Evolutionary conservation across 169 alveolate species (phyloP).

Genomic region (Amoebophrya sp.): DNA sequence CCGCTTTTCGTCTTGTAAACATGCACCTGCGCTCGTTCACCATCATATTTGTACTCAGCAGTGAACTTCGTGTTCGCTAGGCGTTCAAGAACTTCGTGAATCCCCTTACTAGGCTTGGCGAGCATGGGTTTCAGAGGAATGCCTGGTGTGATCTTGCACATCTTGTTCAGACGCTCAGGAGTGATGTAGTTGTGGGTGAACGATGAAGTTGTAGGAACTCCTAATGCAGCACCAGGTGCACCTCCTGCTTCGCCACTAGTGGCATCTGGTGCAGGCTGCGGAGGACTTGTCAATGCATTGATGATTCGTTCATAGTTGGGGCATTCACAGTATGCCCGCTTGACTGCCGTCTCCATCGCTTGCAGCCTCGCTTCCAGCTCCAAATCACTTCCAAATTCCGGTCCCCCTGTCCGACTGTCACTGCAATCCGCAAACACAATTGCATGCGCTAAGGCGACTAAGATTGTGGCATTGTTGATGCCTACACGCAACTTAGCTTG

Average conservation of each 20-base stretch:
- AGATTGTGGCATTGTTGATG: not conserved
- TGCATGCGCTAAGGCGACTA: not conserved
- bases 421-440: not conserved
- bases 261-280: not conserved
- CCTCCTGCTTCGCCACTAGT: not conserved
- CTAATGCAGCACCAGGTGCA: too few species aligned
- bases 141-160: constrained; percentile 77
- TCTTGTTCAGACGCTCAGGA: not conserved
- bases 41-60: constrained; percentile 90
- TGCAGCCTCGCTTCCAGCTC: not conserved
- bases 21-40: constrained; percentile 82
- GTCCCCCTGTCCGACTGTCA: not conserved
- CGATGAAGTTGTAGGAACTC: too few species aligned
- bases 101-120: constrained; percentile 89
- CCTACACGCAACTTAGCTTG: not conserved
- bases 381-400: not conserved
- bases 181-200: too few species aligned
- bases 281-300: not conserved
- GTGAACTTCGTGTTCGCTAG: constrained; percentile 86
- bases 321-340: not conserved
- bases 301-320: not conserved
- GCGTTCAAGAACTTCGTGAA: constrained; percentile 71
- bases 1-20: constrained; percentile 33
- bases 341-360: not conserved
- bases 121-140: constrained; percentile 96